Conservation (phyloP, 331 rosid species). For the Ulmus americana region DNA sequence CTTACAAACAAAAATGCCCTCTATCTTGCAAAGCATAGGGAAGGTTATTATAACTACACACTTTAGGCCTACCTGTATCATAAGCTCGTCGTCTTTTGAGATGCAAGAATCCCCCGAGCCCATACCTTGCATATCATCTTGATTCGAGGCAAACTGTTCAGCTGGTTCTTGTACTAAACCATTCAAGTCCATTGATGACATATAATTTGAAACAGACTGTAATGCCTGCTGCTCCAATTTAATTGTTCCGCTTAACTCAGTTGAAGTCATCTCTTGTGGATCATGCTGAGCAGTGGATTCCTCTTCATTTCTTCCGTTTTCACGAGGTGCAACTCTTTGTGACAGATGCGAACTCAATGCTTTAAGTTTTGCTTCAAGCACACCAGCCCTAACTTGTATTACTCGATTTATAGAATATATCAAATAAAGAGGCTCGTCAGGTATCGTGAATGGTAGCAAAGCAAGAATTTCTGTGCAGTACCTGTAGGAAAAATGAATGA, state of each 20-base stretch:
- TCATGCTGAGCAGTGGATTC: slow-evolving; percentile 26
- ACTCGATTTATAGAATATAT: slow-evolving; percentile 79
- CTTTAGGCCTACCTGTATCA: slow-evolving; percentile 57
- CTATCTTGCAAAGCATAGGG: slow-evolving; percentile 12
- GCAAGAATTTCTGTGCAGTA: slow-evolving; percentile 93
- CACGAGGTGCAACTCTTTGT: slow-evolving; percentile 42
- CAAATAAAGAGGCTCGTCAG: slow-evolving; percentile 92
- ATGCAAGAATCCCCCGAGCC: slow-evolving; percentile 35
- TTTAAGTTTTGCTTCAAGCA: slow-evolving; percentile 79
- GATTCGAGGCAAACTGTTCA: slow-evolving; percentile 31
- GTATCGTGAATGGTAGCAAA: slow-evolving; percentile 67
- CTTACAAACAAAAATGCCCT: slow-evolving; percentile 1
- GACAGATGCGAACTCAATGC: slow-evolving; percentile 60
- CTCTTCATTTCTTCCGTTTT: slow-evolving; percentile 48
- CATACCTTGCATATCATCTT: slow-evolving; percentile 24
- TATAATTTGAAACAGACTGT: slow-evolving; percentile 28
- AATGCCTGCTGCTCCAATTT: slow-evolving; percentile 35
- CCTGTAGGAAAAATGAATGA: slow-evolving; percentile 37
- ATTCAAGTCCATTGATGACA: slow-evolving; percentile 60
- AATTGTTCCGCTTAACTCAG: slow-evolving; percentile 51
- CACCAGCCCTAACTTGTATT: slow-evolving; percentile 86
- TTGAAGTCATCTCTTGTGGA: slow-evolving; percentile 27
- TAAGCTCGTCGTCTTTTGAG: slow-evolving; percentile 60
- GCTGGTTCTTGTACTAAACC: slow-evolving; percentile 43
- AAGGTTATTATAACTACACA: neutral